Evolutionary conservation across 768 basidiomycete species (phyloP).

Genomic region (Hygrocybe punicea): DNA sequence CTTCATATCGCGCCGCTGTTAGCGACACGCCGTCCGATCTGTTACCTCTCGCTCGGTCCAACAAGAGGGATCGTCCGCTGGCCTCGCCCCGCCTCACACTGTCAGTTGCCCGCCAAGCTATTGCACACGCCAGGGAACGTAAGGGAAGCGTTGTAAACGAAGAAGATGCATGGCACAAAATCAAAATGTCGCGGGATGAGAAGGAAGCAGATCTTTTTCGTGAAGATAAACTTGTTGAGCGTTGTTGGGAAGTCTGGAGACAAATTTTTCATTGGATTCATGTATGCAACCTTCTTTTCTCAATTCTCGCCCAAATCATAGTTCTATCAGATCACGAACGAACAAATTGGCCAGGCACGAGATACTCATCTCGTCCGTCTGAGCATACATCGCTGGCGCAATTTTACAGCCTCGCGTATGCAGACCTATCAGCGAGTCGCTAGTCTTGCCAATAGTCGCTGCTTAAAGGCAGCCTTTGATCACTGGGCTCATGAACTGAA

Average conservation of each 20-base stretch:
- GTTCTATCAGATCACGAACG: conserved; percentile 57
- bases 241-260: conserved; percentile 74
- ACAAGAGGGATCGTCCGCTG: conserved; percentile 17
- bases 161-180: conserved; percentile 76
- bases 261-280: conserved; percentile 68
- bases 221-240: conserved; percentile 58
- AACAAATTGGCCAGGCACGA: conserved; percentile 67
- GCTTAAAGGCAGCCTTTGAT: conserved; percentile 40
- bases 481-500: conserved; percentile 56
- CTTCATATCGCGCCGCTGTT: conserved; percentile 47
- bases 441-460: conserved; percentile 43
- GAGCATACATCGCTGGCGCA: conserved; percentile 60
- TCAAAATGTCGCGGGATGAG: conserved; percentile 67
- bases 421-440: conserved; percentile 45
- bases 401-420: conserved; percentile 32
- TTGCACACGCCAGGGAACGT: conserved; percentile 38
- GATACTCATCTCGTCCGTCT: conserved; percentile 60
- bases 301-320: conserved; percentile 4
- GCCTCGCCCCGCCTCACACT: not conserved
- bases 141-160: conserved; percentile 57
- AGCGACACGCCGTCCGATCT: conserved; percentile 18
- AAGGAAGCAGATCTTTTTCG: conserved; percentile 68
- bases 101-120: conserved; percentile 25
- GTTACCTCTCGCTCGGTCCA: conserved; percentile 4
- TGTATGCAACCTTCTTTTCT: conserved; percentile 44